Evolutionary conservation across 352 stramenopile species (phyloP).

Genomic region (Phytophthora podocarpi): DNA sequence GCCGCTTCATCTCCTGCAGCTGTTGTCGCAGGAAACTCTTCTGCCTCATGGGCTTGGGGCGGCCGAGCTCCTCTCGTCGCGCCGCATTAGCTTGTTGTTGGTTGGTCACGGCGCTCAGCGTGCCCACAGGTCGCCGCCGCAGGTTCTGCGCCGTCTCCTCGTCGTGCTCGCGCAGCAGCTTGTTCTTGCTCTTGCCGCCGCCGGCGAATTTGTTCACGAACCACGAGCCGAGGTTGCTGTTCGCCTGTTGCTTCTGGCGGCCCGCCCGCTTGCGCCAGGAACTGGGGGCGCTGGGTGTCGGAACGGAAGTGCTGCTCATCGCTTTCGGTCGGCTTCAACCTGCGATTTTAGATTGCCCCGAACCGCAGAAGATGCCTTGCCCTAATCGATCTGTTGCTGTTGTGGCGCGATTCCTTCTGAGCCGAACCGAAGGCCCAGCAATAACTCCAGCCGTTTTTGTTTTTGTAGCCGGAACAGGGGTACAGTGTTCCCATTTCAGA

Average conservation of each 20-base stretch:
- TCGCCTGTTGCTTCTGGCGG: conserved; percentile 61
- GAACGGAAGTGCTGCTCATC: conserved; percentile 39
- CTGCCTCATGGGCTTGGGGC: conserved; percentile 55
- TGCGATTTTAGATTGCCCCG: background rate
- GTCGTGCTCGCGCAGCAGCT: conserved; percentile 64
- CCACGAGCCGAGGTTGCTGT: conserved; percentile 68
- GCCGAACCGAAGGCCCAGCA: background rate
- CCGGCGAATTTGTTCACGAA: conserved; percentile 67
- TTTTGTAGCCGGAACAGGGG: conserved; percentile 19
- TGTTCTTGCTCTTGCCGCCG: conserved; percentile 52
- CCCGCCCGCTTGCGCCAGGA: conserved; percentile 60
- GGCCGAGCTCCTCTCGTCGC: conserved; percentile 26
- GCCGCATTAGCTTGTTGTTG: conserved; percentile 36
- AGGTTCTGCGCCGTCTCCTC: conserved; percentile 47
- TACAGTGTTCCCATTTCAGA: background rate
- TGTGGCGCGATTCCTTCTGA: conserved; percentile 29
- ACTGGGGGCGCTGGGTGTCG: conserved; percentile 11
- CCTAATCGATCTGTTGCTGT: conserved; percentile 20
- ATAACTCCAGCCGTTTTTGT: conserved; percentile 19
- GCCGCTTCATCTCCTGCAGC: conserved; percentile 79
- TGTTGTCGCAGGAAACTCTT: conserved; percentile 71
- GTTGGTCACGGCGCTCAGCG: conserved; percentile 44
- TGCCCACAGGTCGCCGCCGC: conserved; percentile 42
- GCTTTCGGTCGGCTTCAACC: too few relatives aligned
- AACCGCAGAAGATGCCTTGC: conserved; percentile 9